Evolutionary conservation across 768 basidiomycete species (phyloP).

Genomic region (Leccinum subgranulosum): DNA sequence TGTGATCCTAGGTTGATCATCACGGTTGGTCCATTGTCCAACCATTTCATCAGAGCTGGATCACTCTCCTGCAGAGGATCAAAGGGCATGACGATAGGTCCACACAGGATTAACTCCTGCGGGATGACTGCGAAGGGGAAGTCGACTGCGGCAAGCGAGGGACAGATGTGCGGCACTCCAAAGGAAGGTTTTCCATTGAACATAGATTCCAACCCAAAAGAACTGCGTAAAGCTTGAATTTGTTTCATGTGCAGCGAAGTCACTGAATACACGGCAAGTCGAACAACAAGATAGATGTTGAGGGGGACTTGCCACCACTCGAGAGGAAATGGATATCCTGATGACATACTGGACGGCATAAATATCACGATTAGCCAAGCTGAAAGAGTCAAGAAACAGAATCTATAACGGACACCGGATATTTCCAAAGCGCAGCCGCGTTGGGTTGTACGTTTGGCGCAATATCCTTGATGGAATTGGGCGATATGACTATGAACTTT

Average conservation of each 20-base stretch:
- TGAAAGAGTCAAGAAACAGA: not conserved
- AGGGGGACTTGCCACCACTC: conserved; percentile 17
- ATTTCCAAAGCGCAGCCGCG: conserved; percentile 6
- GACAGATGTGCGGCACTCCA: conserved; percentile 4
- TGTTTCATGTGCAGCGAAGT: not conserved
- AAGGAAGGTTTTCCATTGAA: not conserved
- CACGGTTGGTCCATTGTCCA: conserved; percentile 12
- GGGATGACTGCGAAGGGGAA: conserved; percentile 6
- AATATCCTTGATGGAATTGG: not conserved
- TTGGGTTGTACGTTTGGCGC: not conserved
- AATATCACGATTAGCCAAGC: not conserved
- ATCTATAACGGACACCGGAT: conserved; percentile 1
- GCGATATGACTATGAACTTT: conserved; percentile 4
- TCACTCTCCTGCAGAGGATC: conserved; percentile 8
- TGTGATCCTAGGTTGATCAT: conserved; percentile 12
- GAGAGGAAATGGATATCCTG: conserved; percentile 12
- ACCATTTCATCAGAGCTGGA: conserved; percentile 5
- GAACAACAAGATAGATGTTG: conserved; percentile 9
- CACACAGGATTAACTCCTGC: conserved; percentile 3
- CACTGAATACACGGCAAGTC: not conserved
- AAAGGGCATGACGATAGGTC: conserved; percentile 11
- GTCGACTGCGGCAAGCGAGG: conserved; percentile 3
- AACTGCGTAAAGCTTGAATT: not conserved
- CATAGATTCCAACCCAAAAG: not conserved
- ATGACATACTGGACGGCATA: conserved; percentile 1